Conservation (phyloP, 2,329 filamentous ascomycete species). For the Trichoderma brevicompactum region DNA sequence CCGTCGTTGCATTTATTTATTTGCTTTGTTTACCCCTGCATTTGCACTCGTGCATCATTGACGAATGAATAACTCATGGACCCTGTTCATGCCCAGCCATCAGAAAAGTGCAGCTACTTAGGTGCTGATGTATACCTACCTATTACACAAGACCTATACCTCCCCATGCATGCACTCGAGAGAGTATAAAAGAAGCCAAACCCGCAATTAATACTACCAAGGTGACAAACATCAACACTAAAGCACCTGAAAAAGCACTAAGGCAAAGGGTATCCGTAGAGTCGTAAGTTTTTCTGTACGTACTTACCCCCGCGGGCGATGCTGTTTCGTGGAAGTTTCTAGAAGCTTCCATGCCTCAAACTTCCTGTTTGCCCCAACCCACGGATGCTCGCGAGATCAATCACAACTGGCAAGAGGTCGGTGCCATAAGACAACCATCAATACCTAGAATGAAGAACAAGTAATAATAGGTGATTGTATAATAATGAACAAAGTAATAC, state of each 20-base stretch:
- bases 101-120: too few species aligned
- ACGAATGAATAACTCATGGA: too few species aligned
- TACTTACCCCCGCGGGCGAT: too few species aligned
- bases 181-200: not conserved
- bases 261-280: not conserved
- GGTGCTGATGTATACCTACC: too few species aligned
- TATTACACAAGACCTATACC: too few species aligned
- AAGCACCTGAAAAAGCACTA: conserved; percentile 1
- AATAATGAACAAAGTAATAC: not conserved
- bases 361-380: not conserved
- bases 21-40: conserved; percentile 6
- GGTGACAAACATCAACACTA: not conserved
- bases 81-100: not conserved
- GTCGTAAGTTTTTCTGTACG: not conserved
- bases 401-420: not conserved
- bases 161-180: not conserved
- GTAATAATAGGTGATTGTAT: not conserved
- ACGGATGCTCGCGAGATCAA: not conserved
- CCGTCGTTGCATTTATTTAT: too few species aligned
- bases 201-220: not conserved
- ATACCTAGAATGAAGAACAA: not conserved
- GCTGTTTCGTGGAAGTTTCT: conserved; percentile 38
- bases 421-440: too few species aligned
- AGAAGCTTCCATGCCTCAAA: conserved; percentile 38
- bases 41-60: not conserved